Evolutionary conservation across 1,284 basidiomycete species (phyloP).

Genomic region (Cerrena zonata): DNA sequence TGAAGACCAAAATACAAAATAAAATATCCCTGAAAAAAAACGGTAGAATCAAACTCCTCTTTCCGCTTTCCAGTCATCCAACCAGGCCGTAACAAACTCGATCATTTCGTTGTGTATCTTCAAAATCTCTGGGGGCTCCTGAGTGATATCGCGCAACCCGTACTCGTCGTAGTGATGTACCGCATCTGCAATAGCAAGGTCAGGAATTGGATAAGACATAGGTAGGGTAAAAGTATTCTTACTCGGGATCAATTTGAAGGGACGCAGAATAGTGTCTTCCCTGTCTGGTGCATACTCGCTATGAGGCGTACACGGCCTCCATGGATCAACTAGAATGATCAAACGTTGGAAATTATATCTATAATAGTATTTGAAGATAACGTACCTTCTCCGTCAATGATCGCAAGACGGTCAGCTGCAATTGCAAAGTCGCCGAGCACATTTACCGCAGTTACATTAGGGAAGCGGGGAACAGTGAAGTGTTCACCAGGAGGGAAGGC

Average conservation of each 20-base stretch:
- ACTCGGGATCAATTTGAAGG: constrained; percentile 89
- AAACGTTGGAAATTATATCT: constrained; percentile 2
- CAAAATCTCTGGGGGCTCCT: constrained; percentile 76
- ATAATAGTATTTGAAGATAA: constrained; percentile 1
- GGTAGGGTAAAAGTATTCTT: constrained; percentile 21
- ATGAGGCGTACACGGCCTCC: constrained; percentile 84
- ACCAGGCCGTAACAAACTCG: constrained; percentile 77
- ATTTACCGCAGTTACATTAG: constrained; percentile 80
- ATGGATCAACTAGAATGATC: constrained; percentile 67
- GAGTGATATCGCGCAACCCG: constrained; percentile 57
- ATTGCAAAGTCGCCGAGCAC: constrained; percentile 72
- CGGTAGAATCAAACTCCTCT: no score
- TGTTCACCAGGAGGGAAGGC: constrained; percentile 78
- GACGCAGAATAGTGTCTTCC: constrained; percentile 65
- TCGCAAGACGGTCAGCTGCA: constrained; percentile 71
- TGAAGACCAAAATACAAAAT: no score
- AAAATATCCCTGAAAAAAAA: no score
- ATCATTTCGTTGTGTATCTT: constrained; percentile 80
- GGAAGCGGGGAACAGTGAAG: constrained; percentile 64
- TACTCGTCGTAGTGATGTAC: constrained; percentile 92
- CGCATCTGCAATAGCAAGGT: constrained; percentile 63
- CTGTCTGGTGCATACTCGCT: constrained; percentile 69
- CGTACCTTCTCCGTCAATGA: constrained; percentile 79
- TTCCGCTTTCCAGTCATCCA: constrained; percentile 58
- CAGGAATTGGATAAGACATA: not conserved